Evolutionary conservation across 768 basidiomycete species (phyloP).

Genomic region (Saitozyma podzolica): DNA sequence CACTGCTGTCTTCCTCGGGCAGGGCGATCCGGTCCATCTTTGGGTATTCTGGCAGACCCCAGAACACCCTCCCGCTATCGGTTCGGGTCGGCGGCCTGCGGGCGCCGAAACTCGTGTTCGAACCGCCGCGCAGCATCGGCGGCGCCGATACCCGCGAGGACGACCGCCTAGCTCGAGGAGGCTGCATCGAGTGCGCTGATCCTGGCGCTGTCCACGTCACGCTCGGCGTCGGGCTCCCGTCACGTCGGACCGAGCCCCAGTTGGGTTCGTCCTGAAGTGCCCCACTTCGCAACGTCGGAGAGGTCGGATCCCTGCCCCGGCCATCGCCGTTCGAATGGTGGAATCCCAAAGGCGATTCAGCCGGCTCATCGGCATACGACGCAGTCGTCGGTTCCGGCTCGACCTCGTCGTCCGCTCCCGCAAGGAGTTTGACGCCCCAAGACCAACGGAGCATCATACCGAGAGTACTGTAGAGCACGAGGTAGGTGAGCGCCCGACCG

Average conservation of each 20-base stretch:
- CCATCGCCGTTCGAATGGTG: no score
- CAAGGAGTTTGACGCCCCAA: conserved; percentile 79
- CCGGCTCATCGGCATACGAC: background rate
- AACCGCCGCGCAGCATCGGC: no score
- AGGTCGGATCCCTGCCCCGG: no score
- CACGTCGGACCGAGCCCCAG: no score
- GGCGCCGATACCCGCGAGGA: no score
- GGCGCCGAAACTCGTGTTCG: background rate
- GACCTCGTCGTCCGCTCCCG: conserved; percentile 65
- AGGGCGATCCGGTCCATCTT: conserved; percentile 26
- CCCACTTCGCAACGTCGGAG: no score
- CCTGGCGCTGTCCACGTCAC: no score
- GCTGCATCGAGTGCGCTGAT: no score
- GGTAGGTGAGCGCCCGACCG: conserved; percentile 61
- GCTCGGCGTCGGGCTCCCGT: no score
- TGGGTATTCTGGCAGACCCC: conserved; percentile 47
- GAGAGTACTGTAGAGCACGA: conserved; percentile 84
- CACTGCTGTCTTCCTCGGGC: conserved; percentile 34
- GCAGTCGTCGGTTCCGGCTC: conserved; percentile 7
- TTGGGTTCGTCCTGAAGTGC: no score
- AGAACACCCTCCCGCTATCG: conserved; percentile 50
- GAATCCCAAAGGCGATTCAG: no score
- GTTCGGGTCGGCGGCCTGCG: conserved; percentile 35
- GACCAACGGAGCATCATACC: conserved; percentile 97
- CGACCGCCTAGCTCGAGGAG: no score